A percentile compares a stretch with the other conserved stretches of the same genome.
Conservation (phyloP, 2,329 filamentous ascomycete species). For the Bipolaris oryzae region DNA sequence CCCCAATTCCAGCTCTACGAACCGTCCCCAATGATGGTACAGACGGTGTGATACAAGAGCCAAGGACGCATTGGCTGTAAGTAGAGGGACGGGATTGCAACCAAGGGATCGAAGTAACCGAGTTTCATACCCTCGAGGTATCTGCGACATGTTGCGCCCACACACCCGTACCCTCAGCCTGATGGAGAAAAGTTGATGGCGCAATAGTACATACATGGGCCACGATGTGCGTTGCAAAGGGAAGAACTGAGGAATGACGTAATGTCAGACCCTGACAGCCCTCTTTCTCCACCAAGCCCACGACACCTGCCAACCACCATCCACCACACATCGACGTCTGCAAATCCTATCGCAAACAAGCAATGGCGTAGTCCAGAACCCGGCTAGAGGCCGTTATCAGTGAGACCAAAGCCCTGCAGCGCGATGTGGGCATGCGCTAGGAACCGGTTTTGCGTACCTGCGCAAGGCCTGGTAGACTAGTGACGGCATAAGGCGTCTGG, state of each 20-base stretch:
- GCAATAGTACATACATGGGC: not conserved
- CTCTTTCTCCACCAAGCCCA: not conserved
- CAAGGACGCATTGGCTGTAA: not conserved
- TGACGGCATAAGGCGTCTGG: not conserved
- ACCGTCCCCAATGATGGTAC: too few species aligned
- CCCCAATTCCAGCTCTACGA: too few species aligned
- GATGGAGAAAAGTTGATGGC: not conserved
- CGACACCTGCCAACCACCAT: not conserved
- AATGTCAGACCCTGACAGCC: not conserved
- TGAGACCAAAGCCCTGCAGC: not conserved
- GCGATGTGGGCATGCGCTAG: slow-evolving; percentile 1
- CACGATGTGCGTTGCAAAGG: not conserved
- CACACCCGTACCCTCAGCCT: not conserved
- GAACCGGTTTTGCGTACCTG: slow-evolving; percentile 9
- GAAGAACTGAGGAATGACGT: slow-evolving; percentile 2
- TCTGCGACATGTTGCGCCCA: not conserved
- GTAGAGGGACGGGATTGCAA: not conserved
- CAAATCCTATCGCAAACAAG: not conserved
- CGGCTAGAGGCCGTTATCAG: slow-evolving; percentile 1
- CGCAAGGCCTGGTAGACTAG: slow-evolving; percentile 1
- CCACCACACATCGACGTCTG: slow-evolving; percentile 1
- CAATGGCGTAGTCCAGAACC: not conserved
- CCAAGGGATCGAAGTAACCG: not conserved
- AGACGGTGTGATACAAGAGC: too few species aligned
- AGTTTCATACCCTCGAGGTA: not conserved